These are phyloP conservation scores for Podaxis sp. DNA, from an alignment of 768 basidiomycete genomes.

Conservation along the genomic window DNA sequence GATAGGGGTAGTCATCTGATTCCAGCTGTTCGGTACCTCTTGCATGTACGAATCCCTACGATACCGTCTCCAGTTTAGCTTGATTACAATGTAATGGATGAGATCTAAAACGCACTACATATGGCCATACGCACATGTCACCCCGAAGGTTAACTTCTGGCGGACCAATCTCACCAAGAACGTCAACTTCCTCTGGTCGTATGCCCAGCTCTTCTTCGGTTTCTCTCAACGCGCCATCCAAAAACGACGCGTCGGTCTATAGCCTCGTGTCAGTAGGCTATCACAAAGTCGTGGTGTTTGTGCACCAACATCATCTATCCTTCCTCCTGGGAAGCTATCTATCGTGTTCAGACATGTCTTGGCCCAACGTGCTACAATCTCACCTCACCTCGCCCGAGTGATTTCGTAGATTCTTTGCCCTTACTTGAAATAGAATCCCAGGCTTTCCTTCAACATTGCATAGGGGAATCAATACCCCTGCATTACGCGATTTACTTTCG, in stretches of 20 bases:
- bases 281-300: neutral
- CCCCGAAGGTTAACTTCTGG: conserved; percentile 57
- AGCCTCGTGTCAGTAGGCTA: conserved; percentile 16
- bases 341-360: neutral
- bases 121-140: conserved; percentile 69
- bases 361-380: neutral
- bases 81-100: neutral
- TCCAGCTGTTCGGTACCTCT: conserved; percentile 15
- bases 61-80: neutral
- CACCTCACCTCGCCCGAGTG: conserved; percentile 88
- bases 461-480: conserved; percentile 73
- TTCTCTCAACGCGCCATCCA: conserved; percentile 66
- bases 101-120: conserved; percentile 53
- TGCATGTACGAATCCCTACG: conserved; percentile 40
- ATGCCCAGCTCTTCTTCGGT: conserved; percentile 75
- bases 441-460: conserved; percentile 71
- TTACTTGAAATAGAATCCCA: conserved; percentile 70
- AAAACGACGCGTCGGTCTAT: conserved; percentile 51
- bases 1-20: conserved; percentile 46
- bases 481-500: conserved; percentile 34
- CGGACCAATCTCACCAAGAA: conserved; percentile 65
- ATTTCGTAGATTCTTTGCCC: conserved; percentile 57
- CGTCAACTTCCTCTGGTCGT: conserved; percentile 53
- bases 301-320: conserved; percentile 55
- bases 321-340: conserved; percentile 72